Conservation (phyloP, 2,329 filamentous ascomycete species). For the Pseudogymnoascus sp. region DNA sequence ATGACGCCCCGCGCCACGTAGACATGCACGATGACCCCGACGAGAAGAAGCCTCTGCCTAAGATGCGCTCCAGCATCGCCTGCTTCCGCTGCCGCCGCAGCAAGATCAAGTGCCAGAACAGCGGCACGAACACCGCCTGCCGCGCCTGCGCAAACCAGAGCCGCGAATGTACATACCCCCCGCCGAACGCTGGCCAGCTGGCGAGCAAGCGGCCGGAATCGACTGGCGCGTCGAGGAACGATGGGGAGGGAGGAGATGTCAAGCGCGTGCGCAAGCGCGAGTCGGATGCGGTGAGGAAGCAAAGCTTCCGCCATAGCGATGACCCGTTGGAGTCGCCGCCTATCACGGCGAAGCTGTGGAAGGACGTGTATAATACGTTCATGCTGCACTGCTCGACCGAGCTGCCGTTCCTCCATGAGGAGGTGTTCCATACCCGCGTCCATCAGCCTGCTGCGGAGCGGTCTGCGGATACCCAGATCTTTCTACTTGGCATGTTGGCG, state of each 20-base stretch:
- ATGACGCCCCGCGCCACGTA: not conserved
- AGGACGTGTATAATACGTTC: slow-evolving; percentile 60
- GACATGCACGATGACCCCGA: slow-evolving; percentile 21
- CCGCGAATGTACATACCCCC: slow-evolving; percentile 65
- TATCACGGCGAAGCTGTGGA: slow-evolving; percentile 58
- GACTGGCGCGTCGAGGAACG: slow-evolving; percentile 22
- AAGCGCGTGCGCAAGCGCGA: slow-evolving; percentile 37
- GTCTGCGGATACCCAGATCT: slow-evolving; percentile 42
- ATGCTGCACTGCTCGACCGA: slow-evolving; percentile 64
- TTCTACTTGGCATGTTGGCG: slow-evolving; percentile 58
- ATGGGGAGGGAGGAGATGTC: slow-evolving; percentile 26
- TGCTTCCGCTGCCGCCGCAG: slow-evolving; percentile 68
- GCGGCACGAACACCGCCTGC: slow-evolving; percentile 62
- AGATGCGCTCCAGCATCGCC: slow-evolving; percentile 71
- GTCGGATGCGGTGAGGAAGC: slow-evolving; percentile 40
- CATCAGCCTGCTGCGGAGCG: slow-evolving; percentile 26
- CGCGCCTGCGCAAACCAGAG: slow-evolving; percentile 64
- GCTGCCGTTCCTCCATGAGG: slow-evolving; percentile 61
- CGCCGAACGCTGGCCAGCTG: slow-evolving; percentile 33
- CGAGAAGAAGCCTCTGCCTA: slow-evolving; percentile 36
- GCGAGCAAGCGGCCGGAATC: slow-evolving; percentile 23
- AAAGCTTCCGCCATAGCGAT: slow-evolving; percentile 33
- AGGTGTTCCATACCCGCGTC: slow-evolving; percentile 49
- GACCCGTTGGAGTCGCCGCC: slow-evolving; percentile 54
- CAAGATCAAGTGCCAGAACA: slow-evolving; percentile 83